phyloP scores from a whole-genome alignment of 768 basidiomycete genomes.

The Phylloporus arenicola region DNA sequence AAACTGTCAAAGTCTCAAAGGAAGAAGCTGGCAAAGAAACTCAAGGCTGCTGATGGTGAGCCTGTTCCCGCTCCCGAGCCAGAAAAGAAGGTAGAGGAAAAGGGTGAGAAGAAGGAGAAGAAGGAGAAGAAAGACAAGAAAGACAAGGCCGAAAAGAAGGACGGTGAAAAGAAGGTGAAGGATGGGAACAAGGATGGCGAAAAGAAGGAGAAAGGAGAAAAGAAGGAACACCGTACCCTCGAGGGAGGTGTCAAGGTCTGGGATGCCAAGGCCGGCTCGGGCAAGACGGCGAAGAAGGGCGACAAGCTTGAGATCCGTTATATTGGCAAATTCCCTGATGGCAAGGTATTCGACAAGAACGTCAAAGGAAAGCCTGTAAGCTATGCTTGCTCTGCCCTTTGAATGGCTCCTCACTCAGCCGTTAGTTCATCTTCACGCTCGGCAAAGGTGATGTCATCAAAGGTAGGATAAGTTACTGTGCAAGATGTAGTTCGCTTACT shows the following conservation, averaged over 20 bases:
- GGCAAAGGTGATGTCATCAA: constrained; percentile 92
- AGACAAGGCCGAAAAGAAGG: constrained; percentile 31
- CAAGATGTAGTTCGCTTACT: constrained; percentile 2
- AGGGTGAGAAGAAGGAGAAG: constrained; percentile 54
- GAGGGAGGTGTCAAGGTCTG: constrained; percentile 69
- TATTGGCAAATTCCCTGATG: constrained; percentile 81
- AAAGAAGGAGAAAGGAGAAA: constrained; percentile 63
- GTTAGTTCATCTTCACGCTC: constrained; percentile 69
- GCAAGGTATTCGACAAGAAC: constrained; percentile 76
- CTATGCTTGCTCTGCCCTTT: constrained; percentile 11
- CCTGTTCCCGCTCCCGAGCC: constrained; percentile 30
- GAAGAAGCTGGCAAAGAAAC: constrained; percentile 66
- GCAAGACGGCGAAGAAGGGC: constrained; percentile 84
- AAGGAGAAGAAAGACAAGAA: constrained; percentile 50
- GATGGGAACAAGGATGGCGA: constrained; percentile 32
- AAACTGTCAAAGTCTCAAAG: constrained; percentile 50
- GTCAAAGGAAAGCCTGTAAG: constrained; percentile 81
- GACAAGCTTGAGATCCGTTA: constrained; percentile 83
- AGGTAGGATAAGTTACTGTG: constrained; percentile 37
- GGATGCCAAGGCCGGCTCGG: constrained; percentile 75
- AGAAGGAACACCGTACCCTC: constrained; percentile 38
- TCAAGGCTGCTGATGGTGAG: constrained; percentile 54
- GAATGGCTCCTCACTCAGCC: background rate
- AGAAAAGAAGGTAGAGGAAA: constrained; percentile 28
- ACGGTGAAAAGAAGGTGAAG: constrained; percentile 49